These are phyloP conservation scores for Trypanosoma lewisi DNA, from an alignment of 208 protist species.

Conservation along the genomic window DNA sequence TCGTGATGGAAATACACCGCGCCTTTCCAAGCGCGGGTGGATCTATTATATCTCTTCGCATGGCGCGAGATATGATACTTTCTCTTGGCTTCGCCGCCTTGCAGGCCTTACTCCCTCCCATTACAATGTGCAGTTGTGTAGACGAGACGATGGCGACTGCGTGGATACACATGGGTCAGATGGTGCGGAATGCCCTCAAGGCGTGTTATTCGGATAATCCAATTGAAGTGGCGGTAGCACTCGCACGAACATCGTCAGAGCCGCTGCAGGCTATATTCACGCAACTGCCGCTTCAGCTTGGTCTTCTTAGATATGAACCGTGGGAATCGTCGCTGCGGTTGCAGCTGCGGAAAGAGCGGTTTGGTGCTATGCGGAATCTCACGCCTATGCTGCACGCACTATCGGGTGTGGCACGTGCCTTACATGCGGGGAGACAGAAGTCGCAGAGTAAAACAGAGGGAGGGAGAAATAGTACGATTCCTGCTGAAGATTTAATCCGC, in stretches of 20 bases:
- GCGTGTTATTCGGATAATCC: conserved; percentile 58
- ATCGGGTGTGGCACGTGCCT: conserved; percentile 27
- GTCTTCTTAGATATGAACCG: conserved; percentile 53
- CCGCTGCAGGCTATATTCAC: conserved; percentile 34
- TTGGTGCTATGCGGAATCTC: conserved; percentile 30
- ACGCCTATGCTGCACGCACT: conserved; percentile 49
- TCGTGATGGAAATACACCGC: conserved; percentile 68
- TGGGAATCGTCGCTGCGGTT: conserved; percentile 58
- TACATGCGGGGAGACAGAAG: conserved; percentile 25
- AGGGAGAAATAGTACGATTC: not conserved
- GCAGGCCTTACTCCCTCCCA: conserved; percentile 40
- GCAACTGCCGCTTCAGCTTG: conserved; percentile 28
- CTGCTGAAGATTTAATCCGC: no score
- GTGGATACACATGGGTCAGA: conserved; percentile 28
- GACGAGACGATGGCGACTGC: conserved; percentile 33
- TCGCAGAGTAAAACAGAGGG: not conserved
- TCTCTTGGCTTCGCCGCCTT: conserved; percentile 33
- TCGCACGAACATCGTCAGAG: conserved; percentile 31
- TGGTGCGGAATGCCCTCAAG: conserved; percentile 30
- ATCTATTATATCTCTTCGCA: conserved; percentile 28
- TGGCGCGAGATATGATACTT: conserved; percentile 51
- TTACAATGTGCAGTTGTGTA: conserved; percentile 32
- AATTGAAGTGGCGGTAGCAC: conserved; percentile 38
- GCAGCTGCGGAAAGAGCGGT: conserved; percentile 51
- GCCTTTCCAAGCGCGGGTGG: conserved; percentile 22